Evolutionary conservation across 805 yeast genomes (phyloP).

Genomic region (Hyphopichia homilentoma): DNA sequence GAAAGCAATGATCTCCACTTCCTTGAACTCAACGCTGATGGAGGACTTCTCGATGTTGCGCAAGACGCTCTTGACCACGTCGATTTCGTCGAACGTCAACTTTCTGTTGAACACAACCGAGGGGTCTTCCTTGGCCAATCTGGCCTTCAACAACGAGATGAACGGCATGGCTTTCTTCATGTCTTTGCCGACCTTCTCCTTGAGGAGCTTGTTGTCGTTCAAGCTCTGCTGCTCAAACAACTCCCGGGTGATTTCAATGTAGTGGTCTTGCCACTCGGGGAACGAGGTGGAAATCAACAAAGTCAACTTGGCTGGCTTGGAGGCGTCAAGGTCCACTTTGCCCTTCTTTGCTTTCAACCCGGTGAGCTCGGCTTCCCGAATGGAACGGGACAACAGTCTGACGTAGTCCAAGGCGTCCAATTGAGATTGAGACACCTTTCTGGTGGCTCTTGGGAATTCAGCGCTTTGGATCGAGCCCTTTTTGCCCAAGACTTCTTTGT

Average conservation of each 20-base stretch:
- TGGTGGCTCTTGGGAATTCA: conserved; percentile 72
- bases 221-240: conserved; percentile 62
- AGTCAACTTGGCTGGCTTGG: conserved; percentile 69
- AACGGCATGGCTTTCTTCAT: conserved; percentile 99
- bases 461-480: conserved; percentile 67
- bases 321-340: conserved; percentile 67
- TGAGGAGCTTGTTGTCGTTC: conserved; percentile 62
- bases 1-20: conserved; percentile 59
- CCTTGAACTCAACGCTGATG: conserved; percentile 48
- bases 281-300: conserved; percentile 74
- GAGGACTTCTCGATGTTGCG: conserved; percentile 62
- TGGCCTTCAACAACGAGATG: conserved; percentile 78
- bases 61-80: conserved; percentile 53
- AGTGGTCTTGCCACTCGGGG: conserved; percentile 65
- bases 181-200: conserved; percentile 72
- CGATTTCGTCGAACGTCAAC: conserved; percentile 75
- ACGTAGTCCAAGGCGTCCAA: conserved; percentile 75
- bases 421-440: conserved; percentile 58
- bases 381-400: conserved; percentile 71
- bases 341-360: conserved; percentile 82
- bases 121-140: conserved; percentile 67
- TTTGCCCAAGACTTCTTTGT: conserved; percentile 75
- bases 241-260: conserved; percentile 67
- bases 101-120: conserved; percentile 85
- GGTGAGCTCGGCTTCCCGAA: conserved; percentile 91